Conservation (phyloP, 1,284 basidiomycete genomes). For the Ustilago shanxiensis region DNA sequence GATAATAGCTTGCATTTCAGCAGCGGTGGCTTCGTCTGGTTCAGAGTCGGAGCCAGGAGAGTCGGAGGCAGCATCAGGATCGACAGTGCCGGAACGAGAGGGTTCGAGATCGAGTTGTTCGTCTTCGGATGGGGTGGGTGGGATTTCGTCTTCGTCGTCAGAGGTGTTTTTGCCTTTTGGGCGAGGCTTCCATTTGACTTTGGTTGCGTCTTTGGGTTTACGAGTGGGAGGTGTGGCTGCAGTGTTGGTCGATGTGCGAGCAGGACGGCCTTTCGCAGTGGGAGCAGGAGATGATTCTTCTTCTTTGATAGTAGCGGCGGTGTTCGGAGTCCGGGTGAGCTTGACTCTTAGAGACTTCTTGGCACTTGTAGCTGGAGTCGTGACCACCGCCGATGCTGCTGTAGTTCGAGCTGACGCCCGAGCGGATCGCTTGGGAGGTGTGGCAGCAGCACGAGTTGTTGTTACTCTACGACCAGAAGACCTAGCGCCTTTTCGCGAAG, state of each 20-base stretch:
- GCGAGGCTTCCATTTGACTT: slow-evolving; percentile 45
- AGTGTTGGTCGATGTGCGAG: slow-evolving; percentile 3
- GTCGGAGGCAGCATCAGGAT: slow-evolving; percentile 9
- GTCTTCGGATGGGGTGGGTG: slow-evolving; percentile 4
- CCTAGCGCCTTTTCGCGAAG: slow-evolving; percentile 10
- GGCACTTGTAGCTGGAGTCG: slow-evolving; percentile 6
- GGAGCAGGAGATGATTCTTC: slow-evolving; percentile 16
- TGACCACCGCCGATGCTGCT: background rate
- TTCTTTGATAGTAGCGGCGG: slow-evolving; percentile 7
- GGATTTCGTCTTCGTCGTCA: slow-evolving; percentile 35
- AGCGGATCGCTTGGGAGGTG: slow-evolving; percentile 25
- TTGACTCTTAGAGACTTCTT: slow-evolving; percentile 48
- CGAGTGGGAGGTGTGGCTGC: slow-evolving; percentile 11
- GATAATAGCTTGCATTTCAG: slow-evolving; percentile 36
- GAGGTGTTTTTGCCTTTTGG: slow-evolving; percentile 21
- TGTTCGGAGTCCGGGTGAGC: slow-evolving; percentile 41
- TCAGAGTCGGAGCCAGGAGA: slow-evolving; percentile 27
- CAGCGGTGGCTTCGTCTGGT: slow-evolving; percentile 48
- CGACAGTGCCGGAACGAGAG: slow-evolving; percentile 14
- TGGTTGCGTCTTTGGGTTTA: slow-evolving; percentile 34
- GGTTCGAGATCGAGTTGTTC: slow-evolving; percentile 18
- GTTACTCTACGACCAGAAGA: background rate
- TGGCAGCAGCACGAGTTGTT: background rate
- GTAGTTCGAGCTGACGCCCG: slow-evolving; percentile 23
- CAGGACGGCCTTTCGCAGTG: background rate